Percentiles rank a stretch among this genome's conserved stretches.
Conservation (phyloP, 768 basidiomycete species). For the Leccinum disarticulatum region DNA sequence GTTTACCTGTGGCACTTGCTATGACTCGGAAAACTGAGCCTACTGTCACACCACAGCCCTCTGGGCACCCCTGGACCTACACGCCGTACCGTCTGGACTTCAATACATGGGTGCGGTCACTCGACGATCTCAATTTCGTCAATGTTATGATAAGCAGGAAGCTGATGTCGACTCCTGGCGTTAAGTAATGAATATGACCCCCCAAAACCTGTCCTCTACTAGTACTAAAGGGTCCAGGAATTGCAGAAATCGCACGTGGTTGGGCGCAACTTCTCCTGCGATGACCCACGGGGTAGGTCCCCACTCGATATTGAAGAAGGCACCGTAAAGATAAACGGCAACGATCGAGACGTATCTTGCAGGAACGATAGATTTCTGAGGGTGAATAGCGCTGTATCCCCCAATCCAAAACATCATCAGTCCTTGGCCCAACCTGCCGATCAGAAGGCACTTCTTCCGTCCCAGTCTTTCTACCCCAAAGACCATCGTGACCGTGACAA, state of each 20-base stretch:
- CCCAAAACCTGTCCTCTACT: no score
- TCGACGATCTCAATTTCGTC: no score
- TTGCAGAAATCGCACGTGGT: slow-evolving; percentile 31
- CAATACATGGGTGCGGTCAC: no score
- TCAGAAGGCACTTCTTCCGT: slow-evolving; percentile 48
- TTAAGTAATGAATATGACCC: no score
- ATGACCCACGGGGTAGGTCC: slow-evolving; percentile 25
- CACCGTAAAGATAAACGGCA: slow-evolving; percentile 39
- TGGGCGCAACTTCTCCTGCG: slow-evolving; percentile 38
- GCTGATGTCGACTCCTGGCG: no score
- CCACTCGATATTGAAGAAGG: no score
- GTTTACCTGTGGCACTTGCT: no score
- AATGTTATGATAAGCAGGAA: no score
- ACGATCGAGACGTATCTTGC: slow-evolving; percentile 39
- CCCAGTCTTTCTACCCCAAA: slow-evolving; percentile 52
- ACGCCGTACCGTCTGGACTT: no score
- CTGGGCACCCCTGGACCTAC: no score
- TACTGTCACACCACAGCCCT: no score
- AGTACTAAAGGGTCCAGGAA: no score
- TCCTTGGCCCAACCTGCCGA: slow-evolving; percentile 50
- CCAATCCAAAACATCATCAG: slow-evolving; percentile 39
- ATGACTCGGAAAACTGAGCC: neutral
- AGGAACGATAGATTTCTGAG: slow-evolving; percentile 26
- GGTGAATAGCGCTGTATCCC: slow-evolving; percentile 36
- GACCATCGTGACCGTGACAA: slow-evolving; percentile 39